Evolutionary conservation across 78 protist species (phyloP).

Genomic region (Guillardia theta): DNA sequence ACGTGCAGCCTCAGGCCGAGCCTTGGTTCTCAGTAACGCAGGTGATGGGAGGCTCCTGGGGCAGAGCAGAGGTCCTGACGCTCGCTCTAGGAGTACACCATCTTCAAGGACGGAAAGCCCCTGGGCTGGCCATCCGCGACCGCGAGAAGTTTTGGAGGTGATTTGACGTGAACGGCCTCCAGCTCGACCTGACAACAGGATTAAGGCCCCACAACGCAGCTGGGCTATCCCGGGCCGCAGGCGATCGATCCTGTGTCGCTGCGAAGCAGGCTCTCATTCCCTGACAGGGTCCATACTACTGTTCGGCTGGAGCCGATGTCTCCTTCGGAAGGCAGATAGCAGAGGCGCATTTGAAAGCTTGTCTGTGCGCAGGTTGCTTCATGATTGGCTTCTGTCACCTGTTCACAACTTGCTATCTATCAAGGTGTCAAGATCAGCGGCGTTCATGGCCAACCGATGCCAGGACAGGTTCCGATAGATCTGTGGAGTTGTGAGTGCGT

Average conservation of each 20-base stretch:
- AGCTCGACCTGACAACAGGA: too few relatives aligned
- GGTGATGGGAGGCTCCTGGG: background rate
- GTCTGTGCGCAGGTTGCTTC: background rate
- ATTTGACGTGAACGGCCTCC: too few relatives aligned
- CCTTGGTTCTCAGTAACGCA: constrained; percentile 82
- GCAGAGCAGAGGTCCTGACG: background rate
- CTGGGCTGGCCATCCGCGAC: background rate
- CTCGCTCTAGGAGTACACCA: constrained; percentile 69
- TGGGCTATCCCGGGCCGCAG: constrained; percentile 64
- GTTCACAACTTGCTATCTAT: background rate
- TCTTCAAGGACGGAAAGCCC: constrained; percentile 26
- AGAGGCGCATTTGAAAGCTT: background rate
- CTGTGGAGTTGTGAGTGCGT: too few relatives aligned
- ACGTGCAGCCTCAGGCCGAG: background rate
- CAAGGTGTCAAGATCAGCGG: constrained; percentile 78
- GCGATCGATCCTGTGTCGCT: background rate
- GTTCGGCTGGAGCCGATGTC: constrained; percentile 72
- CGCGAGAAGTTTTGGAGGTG: background rate
- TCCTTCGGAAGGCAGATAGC: constrained; percentile 70
- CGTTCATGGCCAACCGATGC: constrained; percentile 83
- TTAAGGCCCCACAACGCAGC: background rate
- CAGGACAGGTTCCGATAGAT: constrained; percentile 52
- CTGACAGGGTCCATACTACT: constrained; percentile 88
- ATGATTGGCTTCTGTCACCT: background rate
- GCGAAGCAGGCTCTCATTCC: background rate